Base-by-base conservation (phyloP, 257 asterid species). In the Mitragyna speciosa region DNA sequence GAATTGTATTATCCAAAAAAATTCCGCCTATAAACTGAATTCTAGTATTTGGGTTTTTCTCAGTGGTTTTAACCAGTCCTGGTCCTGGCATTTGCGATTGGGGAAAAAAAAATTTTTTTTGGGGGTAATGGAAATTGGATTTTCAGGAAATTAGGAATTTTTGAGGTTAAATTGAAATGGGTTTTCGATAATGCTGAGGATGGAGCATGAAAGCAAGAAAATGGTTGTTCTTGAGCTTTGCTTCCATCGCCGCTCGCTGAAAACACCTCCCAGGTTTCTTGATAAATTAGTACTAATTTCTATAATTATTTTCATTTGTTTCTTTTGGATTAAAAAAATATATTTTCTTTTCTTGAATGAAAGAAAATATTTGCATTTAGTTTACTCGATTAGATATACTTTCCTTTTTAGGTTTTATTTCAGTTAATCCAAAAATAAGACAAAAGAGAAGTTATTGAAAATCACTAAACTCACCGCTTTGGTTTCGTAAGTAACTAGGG, bases 1-100 rank as follows among this genome's bases (percentile, higher is more conserved):
- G 94, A 71, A 90, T 73, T 0, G 92, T 15, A 15, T 83, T 74
- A 43, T 92, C 96, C 56, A 93, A 87, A 77, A 95, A 93, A 54
- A 95, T 80, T 78, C 99, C 97, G 28, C 98, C 96, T 74, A 87
- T 58, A 73, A 43, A 82, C 30, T 77, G 78, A 76, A 78, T 70
- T 56, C 19, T 2, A 47, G 67, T 43, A 6, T 68, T 31, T 30
- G 79, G 84, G 64, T 51, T 63, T 12, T 72, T 77, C 7, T 39
- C 15, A 22, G 33, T 47, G 78, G 80, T 47, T 78, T 81, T 59
- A 45, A 82, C 78, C 19, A 76, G 65, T 71, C 87, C 86, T 8
- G 85, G 49, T 63, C 85, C 84, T 7, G 86, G 48, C 96, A 91
- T 87, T 76, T 39, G 19, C 15, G 41, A 76, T 12, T 75, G 4